Conservation (phyloP, 2,329 filamentous ascomycete genomes). For the Botrytis pseudocinerea region DNA sequence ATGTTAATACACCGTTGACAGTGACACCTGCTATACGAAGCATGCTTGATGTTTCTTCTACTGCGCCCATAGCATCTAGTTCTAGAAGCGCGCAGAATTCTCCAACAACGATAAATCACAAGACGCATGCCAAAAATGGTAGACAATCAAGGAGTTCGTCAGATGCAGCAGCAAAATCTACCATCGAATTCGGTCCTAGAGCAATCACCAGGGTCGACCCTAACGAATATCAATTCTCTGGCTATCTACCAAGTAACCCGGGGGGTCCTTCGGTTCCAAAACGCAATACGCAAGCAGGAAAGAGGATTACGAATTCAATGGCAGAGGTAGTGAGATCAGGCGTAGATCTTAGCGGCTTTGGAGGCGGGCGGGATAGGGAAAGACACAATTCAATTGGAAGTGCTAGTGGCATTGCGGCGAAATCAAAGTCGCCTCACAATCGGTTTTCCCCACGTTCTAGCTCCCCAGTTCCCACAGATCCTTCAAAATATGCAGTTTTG, state of each 20-base stretch:
- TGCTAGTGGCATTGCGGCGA: slow-evolving; percentile 30
- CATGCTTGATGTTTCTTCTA: slow-evolving; percentile 58
- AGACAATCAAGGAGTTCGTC: slow-evolving; percentile 51
- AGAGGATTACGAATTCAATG: slow-evolving; percentile 47
- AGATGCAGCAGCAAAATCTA: slow-evolving; percentile 52
- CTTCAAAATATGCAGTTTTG: slow-evolving; percentile 48
- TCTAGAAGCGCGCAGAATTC: slow-evolving; percentile 51
- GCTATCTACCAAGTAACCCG: slow-evolving; percentile 55
- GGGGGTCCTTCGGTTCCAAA: slow-evolving; percentile 47
- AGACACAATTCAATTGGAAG: slow-evolving; percentile 34
- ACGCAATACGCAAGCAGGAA: slow-evolving; percentile 51
- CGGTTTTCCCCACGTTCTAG: slow-evolving; percentile 36
- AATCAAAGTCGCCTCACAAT: slow-evolving; percentile 39
- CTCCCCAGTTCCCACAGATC: slow-evolving; percentile 39
- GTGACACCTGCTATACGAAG: slow-evolving; percentile 55
- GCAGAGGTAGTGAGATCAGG: slow-evolving; percentile 54
- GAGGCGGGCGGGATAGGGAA: slow-evolving; percentile 34
- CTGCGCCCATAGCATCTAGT: slow-evolving; percentile 39
- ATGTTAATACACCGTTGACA: slow-evolving; percentile 45
- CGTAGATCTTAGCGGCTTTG: slow-evolving; percentile 50
- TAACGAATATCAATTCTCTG: slow-evolving; percentile 62
- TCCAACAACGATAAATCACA: slow-evolving; percentile 47
- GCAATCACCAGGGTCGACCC: slow-evolving; percentile 43
- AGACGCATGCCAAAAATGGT: slow-evolving; percentile 38
- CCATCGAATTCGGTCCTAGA: slow-evolving; percentile 48